Percentiles rank a stretch among this genome's conserved stretches.
phyloP scores from a whole-genome alignment of 805 yeast species.

The Candida glaebosa region DNA sequence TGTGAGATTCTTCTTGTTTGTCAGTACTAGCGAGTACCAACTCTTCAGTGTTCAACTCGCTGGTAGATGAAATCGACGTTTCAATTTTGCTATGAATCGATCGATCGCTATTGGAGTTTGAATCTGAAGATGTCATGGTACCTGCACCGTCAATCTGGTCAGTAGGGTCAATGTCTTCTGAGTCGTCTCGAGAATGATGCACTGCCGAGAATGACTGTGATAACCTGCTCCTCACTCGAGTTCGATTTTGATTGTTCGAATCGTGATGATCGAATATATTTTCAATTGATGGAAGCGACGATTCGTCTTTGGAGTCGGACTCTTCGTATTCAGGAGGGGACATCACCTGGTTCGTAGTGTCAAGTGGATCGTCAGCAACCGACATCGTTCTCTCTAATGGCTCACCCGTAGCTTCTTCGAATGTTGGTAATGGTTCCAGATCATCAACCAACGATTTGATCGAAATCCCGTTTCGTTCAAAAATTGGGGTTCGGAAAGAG shows the following conservation, averaged over 20 bases:
- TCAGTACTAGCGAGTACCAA: background rate
- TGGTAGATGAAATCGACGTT: conserved; percentile 1
- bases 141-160: background rate
- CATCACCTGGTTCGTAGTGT: background rate
- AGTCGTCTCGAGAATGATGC: background rate
- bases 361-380: conserved; percentile 30
- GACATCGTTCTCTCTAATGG: conserved; percentile 34
- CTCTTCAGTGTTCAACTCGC: background rate
- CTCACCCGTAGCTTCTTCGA: conserved; percentile 64
- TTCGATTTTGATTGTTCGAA: background rate
- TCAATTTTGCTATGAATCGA: conserved; percentile 1
- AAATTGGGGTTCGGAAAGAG: conserved; percentile 39
- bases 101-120: background rate
- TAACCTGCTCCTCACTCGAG: background rate
- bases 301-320: background rate
- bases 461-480: conserved; percentile 25
- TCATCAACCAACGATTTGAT: conserved; percentile 25
- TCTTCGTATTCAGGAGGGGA: background rate
- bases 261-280: background rate
- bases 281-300: background rate
- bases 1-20: background rate
- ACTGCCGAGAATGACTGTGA: background rate
- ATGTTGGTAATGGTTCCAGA: conserved; percentile 48
- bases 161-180: background rate
- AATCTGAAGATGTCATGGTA: background rate